phyloP scores from a whole-genome alignment of 140 eudicot genomes.

The Ambrosia hybrid region DNA sequence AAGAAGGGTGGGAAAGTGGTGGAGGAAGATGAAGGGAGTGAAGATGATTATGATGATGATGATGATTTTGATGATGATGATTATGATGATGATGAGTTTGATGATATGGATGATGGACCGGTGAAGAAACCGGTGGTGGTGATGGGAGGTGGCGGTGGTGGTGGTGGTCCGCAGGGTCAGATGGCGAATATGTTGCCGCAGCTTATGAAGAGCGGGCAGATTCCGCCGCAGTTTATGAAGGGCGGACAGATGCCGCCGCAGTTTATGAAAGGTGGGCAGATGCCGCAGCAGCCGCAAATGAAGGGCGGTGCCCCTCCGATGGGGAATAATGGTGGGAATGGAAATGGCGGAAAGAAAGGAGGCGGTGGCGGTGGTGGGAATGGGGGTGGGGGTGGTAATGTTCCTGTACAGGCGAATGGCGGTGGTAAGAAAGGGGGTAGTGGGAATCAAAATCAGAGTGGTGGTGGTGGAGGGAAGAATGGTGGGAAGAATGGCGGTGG shows the following conservation, averaged over 20 bases:
- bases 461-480: not conserved
- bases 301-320: conserved; percentile 26
- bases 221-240: conserved; percentile 48
- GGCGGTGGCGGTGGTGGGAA: conserved; percentile 54
- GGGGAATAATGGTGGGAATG: conserved; percentile 43
- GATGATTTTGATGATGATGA: conserved; percentile 46
- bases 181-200: conserved; percentile 45
- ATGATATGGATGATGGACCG: conserved; percentile 59
- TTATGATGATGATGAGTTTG: conserved; percentile 70
- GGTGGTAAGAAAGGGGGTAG: conserved; percentile 47
- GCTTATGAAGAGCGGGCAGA: conserved; percentile 46
- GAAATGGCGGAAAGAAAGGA: conserved; percentile 24
- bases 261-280: conserved; percentile 32
- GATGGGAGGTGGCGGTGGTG: conserved; percentile 33
- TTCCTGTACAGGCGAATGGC: conserved; percentile 37
- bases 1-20: conserved; percentile 63
- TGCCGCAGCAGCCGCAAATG: conserved; percentile 38
- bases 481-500: too few relatives aligned
- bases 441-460: conserved; percentile 35
- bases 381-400: conserved; percentile 22
- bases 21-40: conserved; percentile 45
- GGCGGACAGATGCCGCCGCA: conserved; percentile 35
- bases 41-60: conserved; percentile 41
- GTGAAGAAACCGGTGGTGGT: conserved; percentile 51
- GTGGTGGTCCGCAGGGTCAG: conserved; percentile 35